phyloP scores from a whole-genome alignment of 2,329 filamentous ascomycete genomes.

The Hypoxylon sp. region DNA sequence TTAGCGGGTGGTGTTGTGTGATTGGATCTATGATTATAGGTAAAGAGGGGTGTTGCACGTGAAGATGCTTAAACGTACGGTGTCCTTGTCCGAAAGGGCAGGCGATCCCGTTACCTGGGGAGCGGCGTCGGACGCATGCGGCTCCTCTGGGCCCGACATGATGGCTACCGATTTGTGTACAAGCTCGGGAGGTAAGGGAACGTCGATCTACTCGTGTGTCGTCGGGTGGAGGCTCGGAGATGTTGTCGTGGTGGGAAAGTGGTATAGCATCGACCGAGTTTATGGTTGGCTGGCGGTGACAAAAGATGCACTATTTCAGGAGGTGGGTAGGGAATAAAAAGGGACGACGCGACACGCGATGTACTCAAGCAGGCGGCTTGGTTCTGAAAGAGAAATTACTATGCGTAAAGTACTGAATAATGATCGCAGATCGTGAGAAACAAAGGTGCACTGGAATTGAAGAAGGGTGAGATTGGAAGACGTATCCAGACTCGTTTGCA shows the following conservation, averaged over 20 bases:
- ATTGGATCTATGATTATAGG: conserved; percentile 5
- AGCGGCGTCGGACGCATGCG: conserved; percentile 41
- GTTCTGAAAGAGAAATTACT: conserved; percentile 20
- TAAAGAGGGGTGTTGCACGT: conserved; percentile 22
- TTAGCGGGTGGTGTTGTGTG: conserved; percentile 32
- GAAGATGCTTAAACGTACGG: conserved; percentile 49
- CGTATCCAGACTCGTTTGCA: conserved; percentile 36
- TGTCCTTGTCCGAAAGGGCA: conserved; percentile 55
- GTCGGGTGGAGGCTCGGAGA: conserved; percentile 14
- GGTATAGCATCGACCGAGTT: conserved; percentile 28
- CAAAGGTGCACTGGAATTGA: conserved; percentile 27
- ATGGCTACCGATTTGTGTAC: conserved; percentile 26
- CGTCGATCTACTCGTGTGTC: conserved; percentile 3
- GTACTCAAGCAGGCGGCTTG: conserved; percentile 9
- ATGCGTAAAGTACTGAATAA: conserved; percentile 29
- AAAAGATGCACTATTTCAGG: conserved; percentile 17
- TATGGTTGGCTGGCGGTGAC: conserved; percentile 12
- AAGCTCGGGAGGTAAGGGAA: conserved; percentile 14
- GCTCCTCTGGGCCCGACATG: conserved; percentile 51
- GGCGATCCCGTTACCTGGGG: conserved; percentile 47
- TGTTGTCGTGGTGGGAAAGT: conserved; percentile 17
- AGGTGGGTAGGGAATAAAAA: conserved; percentile 21
- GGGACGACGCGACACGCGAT: conserved; percentile 30
- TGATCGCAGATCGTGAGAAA: conserved; percentile 34
- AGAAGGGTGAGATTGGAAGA: conserved; percentile 26